Base-by-base conservation (phyloP, 208 protist genomes). In the Naegleria gruberi region DNA sequence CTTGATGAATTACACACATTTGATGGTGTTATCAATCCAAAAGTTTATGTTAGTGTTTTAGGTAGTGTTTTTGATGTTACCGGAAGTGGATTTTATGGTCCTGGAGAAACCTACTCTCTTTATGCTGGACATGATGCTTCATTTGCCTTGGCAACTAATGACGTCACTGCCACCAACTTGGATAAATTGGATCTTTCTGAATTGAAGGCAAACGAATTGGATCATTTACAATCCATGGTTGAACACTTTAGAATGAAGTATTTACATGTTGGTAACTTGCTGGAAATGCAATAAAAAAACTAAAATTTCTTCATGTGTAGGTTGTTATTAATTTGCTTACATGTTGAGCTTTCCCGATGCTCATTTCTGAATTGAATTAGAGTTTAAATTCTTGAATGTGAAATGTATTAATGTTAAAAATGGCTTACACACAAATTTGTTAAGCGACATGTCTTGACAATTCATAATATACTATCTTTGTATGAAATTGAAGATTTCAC, bases 61-160 rank as follows among this genome's bases (percentile, higher is more conserved):
- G 82, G 82, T 43, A 85, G 46, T 46, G 37, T n/a, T 45, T 88
- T n/a, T 65, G 84, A 88, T 42, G 84, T 88, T 17, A 88, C 84
- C 12, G n/a, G 43, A 51, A 65, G 17, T 43, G 84, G 37, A 6
- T 88, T 88, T 7, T 88, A 88, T 65, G 45, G 34, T 40, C 84
- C 44, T 73, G 45, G 23, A 10, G 84, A 42, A 44, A 4, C 26
- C 41, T 88, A 88, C 34, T n/a, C 8, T 0, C 41, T 51, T 4
- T 88, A 51, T 65, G 84, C 84, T 5, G 84, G 84, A 65, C 43
- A 88, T 40, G 84, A 88, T 19, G 45, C 45, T 43, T 19, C 30
- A 4, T 43, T n/a, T 15, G 19, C 8, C 65, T 65, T 88, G 15
- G 84, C 46, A 7, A 17, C n/a, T 3, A 43, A 23, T n/a, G 19